A percentile compares a stretch with the other conserved stretches of the same genome.
Conservation (phyloP, 2,329 filamentous ascomycete species). For the Huntiella savannae region DNA sequence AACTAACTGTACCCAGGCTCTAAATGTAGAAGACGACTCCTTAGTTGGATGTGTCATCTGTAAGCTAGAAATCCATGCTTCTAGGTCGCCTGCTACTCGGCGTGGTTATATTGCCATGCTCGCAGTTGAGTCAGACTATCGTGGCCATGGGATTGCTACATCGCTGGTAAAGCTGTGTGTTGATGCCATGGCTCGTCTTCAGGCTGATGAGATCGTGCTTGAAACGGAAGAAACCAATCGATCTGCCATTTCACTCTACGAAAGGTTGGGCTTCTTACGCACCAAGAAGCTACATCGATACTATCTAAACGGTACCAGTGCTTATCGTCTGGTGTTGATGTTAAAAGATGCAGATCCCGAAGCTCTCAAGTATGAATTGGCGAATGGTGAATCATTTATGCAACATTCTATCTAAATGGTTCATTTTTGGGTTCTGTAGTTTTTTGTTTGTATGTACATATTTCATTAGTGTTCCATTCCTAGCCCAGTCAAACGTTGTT, state of each 20-base stretch:
- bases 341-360: conserved; percentile 34
- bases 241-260: conserved; percentile 80
- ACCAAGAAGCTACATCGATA: conserved; percentile 90
- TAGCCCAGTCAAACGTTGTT: too few species aligned
- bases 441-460: too few species aligned
- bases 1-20: conserved; percentile 24
- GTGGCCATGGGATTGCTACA: conserved; percentile 75
- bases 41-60: conserved; percentile 85
- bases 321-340: conserved; percentile 71
- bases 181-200: conserved; percentile 65
- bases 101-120: conserved; percentile 98
- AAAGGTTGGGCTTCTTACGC: conserved; percentile 74
- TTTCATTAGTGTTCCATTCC: too few species aligned
- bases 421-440: too few species aligned
- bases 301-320: conserved; percentile 90
- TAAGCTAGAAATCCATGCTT: conserved; percentile 80
- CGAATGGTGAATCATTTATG: neutral
- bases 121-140: conserved; percentile 62
- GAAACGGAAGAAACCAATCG: conserved; percentile 91
- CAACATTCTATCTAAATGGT: too few species aligned
- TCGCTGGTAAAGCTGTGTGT: conserved; percentile 77
- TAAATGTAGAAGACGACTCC: conserved; percentile 38
- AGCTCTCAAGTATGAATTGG: neutral
- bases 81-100: conserved; percentile 52
- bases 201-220: conserved; percentile 85